Evolutionary conservation across 495 filamentous ascomycete species (phyloP), one percentile per base, ranked within the genome.

Genomic region (Trichoderma gamsii): DNA sequence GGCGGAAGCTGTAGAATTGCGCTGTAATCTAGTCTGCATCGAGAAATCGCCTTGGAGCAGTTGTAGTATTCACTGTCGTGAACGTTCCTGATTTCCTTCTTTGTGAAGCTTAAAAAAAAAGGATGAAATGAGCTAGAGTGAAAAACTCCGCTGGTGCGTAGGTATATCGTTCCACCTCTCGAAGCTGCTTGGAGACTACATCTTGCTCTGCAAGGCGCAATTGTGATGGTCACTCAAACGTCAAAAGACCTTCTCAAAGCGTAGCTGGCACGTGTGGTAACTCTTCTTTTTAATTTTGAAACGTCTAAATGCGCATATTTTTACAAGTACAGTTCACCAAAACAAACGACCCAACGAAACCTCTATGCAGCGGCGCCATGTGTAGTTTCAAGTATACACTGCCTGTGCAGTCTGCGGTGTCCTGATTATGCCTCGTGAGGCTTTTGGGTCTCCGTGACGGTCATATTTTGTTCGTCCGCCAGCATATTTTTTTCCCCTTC

Each of bases 311-410:
- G 65, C 38, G 41, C 44, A 46, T 66, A 66, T 66, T 66, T 65
- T 66, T 66, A 66, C 65, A 66, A 29, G 52, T 61, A 61, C 65
- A 44, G 65, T 51, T 41, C 65, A 44, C 52, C 52, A 66, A 51
- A 65, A 51, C 0, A 27, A 44, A 66, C 3, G 25, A 66, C 65
- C 65, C 41, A 43, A 66, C 41, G 41, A 66, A 66, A 66, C 43
- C 52, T 66, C 65, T 66, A 66, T 66, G 65, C 65, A 44, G 65
- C 38, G 65, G 38, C 65, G 43, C 65, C 65, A 66, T 51, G 41
- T 41, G 38, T 46, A 66, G 65, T 46, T 49, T 32, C 65, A 51
- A 41, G 49, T 51, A 61, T 61, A 61, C 52, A 61, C 52, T 61
- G 52, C 52, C 52, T 61, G 29, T 61, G 52, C 52, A 61, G 52